These are phyloP conservation scores for Dissophora globulifera DNA, from an alignment of 192 early-diverging fungal genomes.

Conservation along the genomic window DNA sequence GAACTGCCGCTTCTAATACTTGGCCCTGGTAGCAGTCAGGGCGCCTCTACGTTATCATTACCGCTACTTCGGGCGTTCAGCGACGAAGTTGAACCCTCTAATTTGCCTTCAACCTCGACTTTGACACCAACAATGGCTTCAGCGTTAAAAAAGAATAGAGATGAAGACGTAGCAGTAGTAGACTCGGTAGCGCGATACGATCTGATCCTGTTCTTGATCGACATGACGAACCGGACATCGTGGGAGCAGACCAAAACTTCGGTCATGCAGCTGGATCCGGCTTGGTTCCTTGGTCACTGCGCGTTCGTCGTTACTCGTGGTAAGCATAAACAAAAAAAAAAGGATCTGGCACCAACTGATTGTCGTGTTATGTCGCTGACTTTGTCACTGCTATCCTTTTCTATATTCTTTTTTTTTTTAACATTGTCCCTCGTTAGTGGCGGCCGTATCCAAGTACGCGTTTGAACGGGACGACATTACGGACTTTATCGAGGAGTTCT, in stretches of 20 bases:
- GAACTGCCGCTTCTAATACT: background rate
- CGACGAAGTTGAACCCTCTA: no score
- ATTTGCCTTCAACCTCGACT: no score
- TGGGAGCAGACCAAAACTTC: constrained; percentile 29
- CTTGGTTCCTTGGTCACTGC: constrained; percentile 40
- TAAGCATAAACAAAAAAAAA: no score
- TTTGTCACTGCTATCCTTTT: no score
- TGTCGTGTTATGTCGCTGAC: no score
- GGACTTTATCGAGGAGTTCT: constrained; percentile 9
- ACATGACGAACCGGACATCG: constrained; percentile 26
- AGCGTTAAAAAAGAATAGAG: no score
- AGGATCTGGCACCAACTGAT: no score
- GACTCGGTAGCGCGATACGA: constrained; percentile 29
- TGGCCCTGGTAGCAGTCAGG: background rate
- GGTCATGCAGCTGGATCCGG: constrained; percentile 23
- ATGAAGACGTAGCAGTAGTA: constrained; percentile 2
- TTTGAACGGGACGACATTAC: constrained; percentile 47
- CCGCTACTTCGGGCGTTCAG: constrained; percentile 2
- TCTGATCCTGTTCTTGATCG: constrained; percentile 44
- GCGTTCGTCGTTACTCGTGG: constrained; percentile 46
- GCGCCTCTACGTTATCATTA: no score
- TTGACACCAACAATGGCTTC: no score
- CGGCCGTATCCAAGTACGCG: constrained; percentile 35
- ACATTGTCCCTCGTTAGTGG: constrained; percentile 8
- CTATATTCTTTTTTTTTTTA: background rate